Evolutionary conservation across 331 rosid species (phyloP).

Genomic region (Acacia concinna): DNA sequence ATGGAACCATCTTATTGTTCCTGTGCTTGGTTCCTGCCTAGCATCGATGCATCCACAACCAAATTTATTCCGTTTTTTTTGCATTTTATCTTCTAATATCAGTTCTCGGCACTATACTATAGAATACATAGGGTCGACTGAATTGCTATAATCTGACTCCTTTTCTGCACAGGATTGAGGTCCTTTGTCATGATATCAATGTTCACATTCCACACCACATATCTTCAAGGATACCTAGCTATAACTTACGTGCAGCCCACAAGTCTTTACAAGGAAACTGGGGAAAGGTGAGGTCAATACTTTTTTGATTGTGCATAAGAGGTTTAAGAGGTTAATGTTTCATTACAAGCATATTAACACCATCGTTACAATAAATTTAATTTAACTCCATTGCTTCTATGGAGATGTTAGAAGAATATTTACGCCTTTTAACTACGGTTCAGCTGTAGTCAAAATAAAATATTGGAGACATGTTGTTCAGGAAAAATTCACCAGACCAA

Average conservation of each 20-base stretch:
- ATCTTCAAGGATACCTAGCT: slow-evolving; percentile 89
- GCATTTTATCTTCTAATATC: slow-evolving; percentile 12
- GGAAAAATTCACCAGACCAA: background rate
- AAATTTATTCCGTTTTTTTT: background rate
- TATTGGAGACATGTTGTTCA: background rate
- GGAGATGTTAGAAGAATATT: background rate
- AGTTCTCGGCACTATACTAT: slow-evolving; percentile 10
- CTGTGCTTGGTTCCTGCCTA: background rate
- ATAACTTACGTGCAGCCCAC: slow-evolving; percentile 85
- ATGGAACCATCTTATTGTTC: background rate
- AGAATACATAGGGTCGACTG: background rate
- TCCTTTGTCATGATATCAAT: slow-evolving; percentile 82
- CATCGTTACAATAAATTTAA: background rate
- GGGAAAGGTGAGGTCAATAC: slow-evolving; percentile 74
- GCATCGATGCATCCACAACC: background rate
- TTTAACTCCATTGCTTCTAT: background rate
- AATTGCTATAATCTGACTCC: slow-evolving; percentile 21
- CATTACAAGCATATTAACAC: slow-evolving; percentile 2
- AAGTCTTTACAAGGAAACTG: slow-evolving; percentile 78
- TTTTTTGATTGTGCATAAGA: slow-evolving; percentile 1
- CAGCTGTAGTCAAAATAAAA: background rate
- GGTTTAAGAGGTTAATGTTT: background rate
- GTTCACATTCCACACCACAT: slow-evolving; percentile 96
- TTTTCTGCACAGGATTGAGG: slow-evolving; percentile 72
- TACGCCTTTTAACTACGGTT: slow-evolving; percentile 8